Percentiles rank a stretch among this genome's conserved stretches.
phyloP scores from a whole-genome alignment of 768 basidiomycete genomes.

The Serendipita vermifera region DNA sequence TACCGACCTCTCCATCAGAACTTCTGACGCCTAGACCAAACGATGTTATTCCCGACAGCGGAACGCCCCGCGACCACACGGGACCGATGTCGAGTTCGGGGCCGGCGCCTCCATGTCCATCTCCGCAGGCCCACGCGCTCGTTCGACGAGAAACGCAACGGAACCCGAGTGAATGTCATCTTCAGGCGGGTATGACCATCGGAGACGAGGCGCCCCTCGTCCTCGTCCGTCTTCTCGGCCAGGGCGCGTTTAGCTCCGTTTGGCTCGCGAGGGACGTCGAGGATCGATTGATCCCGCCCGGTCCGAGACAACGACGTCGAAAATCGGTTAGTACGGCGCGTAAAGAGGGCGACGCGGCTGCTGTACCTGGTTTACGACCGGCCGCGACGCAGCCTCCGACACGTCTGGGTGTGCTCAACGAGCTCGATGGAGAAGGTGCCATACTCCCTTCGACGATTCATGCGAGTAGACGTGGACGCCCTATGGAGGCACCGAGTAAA shows the following conservation, averaged over 20 bases:
- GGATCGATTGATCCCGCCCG: slow-evolving; percentile 9
- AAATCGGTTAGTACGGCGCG: slow-evolving; percentile 13
- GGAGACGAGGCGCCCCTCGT: slow-evolving; percentile 13
- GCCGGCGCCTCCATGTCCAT: background rate
- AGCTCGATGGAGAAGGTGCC: slow-evolving; percentile 15
- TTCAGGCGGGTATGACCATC: slow-evolving; percentile 4
- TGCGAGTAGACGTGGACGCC: background rate
- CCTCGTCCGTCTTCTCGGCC: slow-evolving; percentile 45
- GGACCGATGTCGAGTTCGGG: background rate
- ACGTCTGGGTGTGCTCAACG: slow-evolving; percentile 13
- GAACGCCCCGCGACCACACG: background rate
- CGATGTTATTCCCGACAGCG: background rate
- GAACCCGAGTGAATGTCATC: background rate
- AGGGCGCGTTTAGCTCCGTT: slow-evolving; percentile 62
- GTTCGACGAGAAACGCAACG: background rate
- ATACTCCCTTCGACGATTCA: background rate
- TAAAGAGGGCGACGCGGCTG: slow-evolving; percentile 18
- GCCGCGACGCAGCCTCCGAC: slow-evolving; percentile 5
- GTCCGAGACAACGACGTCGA: slow-evolving; percentile 11
- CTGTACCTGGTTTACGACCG: slow-evolving; percentile 14
- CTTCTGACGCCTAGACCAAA: slow-evolving; percentile 2
- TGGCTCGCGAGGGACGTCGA: slow-evolving; percentile 51
- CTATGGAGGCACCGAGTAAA: slow-evolving; percentile 2
- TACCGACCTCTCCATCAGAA: background rate
- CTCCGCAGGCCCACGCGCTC: slow-evolving; percentile 2